Base-by-base conservation (phyloP, 495 filamentous ascomycete species). In the Tetracladium marchalianum region DNA sequence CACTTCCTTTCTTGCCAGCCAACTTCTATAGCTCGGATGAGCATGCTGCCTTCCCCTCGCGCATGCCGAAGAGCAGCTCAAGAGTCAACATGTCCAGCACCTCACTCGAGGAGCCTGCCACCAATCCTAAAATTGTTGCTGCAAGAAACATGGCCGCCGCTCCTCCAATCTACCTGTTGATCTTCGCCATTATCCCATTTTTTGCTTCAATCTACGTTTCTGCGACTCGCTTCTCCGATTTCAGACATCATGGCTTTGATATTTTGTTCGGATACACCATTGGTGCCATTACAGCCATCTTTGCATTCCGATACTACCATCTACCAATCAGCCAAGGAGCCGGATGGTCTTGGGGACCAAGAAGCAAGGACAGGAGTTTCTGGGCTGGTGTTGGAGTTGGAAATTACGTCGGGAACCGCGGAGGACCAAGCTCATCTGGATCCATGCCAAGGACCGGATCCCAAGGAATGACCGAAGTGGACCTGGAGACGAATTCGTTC, bases 171-270 rank as follows among this genome's bases (percentile, higher is more conserved):
- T 90, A 86, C 68, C 83, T 87, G 42, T 66, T 84, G 1, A 62
- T 85, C 44, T 51, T 90, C 31, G 76, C 85, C 46, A 67, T 87
- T 48, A 61, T 85, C 17, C 77, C 77, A 13, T 70, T 71, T 55
- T 70, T 77, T 49, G 65, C 65, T 10, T 67, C 77, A 39, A 59
- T 74, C 42, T 78, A 73, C 51, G 67, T 81, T 39, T 61, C 76
- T 17, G 68, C 72, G 36, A 78, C 74, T n/a, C 69, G 77, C 15
- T 80, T 72, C 63, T 80, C 87, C 71, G 88, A 95, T 58, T 87
- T 84, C 56, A 74, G 87, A 8, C 88, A 95, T 54, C 87, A 93
- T 64, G 85, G 82, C 11, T 93, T 95, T 63, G 88, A 95, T 49
- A 88, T 93, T 36, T 69, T 95, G 17, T 85, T 82, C 19, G 87